Evolutionary conservation across 192 early-diverging fungal genomes (phyloP).

Genomic region (Helicostylum pulchrum): DNA sequence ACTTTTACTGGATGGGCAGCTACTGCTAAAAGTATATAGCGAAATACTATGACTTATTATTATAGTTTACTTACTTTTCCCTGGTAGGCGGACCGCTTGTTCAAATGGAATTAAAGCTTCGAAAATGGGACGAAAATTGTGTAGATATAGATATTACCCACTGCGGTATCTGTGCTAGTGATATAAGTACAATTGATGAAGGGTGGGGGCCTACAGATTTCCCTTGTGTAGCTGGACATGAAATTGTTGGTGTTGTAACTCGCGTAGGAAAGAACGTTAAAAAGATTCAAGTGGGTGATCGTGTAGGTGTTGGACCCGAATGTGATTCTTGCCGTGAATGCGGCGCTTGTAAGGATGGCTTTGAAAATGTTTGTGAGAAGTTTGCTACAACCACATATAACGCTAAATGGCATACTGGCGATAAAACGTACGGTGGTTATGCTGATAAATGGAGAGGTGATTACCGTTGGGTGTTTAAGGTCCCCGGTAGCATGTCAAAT

Average conservation of each 20-base stretch:
- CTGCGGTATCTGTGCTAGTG: constrained; percentile 77
- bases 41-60: neutral
- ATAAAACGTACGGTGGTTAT: constrained; percentile 45
- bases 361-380: constrained; percentile 41
- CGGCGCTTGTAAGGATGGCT: constrained; percentile 35
- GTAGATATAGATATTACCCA: constrained; percentile 51
- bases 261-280: constrained; percentile 39
- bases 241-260: constrained; percentile 48
- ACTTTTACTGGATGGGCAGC: neutral
- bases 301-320: constrained; percentile 61
- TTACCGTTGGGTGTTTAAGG: constrained; percentile 56
- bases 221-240: constrained; percentile 53
- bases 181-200: constrained; percentile 58
- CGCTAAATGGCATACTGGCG: constrained; percentile 34
- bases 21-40: neutral
- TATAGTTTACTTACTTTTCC: neutral
- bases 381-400: constrained; percentile 50
- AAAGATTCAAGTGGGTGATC: constrained; percentile 46
- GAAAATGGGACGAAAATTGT: constrained; percentile 28
- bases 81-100: neutral
- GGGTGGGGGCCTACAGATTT: constrained; percentile 21
- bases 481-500: constrained; percentile 44
- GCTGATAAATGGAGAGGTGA: constrained; percentile 45
- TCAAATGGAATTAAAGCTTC: neutral
- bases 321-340: constrained; percentile 55